Evolutionary conservation across 2,329 filamentous ascomycete species (phyloP).

Genomic region (Dendrostoma leiphaemia): DNA sequence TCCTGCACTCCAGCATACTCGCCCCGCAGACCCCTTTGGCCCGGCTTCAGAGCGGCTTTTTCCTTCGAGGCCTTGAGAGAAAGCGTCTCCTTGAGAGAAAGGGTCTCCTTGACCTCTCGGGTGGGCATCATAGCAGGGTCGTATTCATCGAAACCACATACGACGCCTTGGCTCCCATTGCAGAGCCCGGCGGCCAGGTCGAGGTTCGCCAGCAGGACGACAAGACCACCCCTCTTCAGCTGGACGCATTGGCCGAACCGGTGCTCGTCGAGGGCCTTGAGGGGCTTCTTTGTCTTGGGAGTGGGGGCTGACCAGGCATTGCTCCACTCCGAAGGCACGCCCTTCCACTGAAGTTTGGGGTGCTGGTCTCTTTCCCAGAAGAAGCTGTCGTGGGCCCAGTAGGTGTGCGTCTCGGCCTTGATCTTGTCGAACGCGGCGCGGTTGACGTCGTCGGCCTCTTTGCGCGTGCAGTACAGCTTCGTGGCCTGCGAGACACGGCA

Average conservation of each 20-base stretch:
- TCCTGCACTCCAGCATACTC: slow-evolving; percentile 36
- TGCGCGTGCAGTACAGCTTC: slow-evolving; percentile 41
- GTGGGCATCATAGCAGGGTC: slow-evolving; percentile 28
- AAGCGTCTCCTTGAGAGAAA: background rate
- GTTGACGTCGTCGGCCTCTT: slow-evolving; percentile 37
- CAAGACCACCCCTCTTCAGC: slow-evolving; percentile 50
- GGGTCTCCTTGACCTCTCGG: background rate
- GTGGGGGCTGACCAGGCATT: background rate
- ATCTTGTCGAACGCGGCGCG: slow-evolving; percentile 31
- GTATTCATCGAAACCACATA: slow-evolving; percentile 41
- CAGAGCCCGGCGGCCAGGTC: slow-evolving; percentile 38
- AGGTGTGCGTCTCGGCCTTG: slow-evolving; percentile 27
- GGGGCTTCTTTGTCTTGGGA: slow-evolving; percentile 24
- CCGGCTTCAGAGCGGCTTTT: background rate
- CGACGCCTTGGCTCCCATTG: slow-evolving; percentile 46
- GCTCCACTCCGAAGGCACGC: slow-evolving; percentile 16
- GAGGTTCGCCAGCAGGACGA: slow-evolving; percentile 52
- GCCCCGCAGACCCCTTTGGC: slow-evolving; percentile 29
- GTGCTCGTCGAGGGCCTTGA: slow-evolving; percentile 41
- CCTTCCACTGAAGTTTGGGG: slow-evolving; percentile 26
- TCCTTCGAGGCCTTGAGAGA: background rate
- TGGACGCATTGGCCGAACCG: slow-evolving; percentile 41
- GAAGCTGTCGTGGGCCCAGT: slow-evolving; percentile 40
- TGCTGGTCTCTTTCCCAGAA: slow-evolving; percentile 29
- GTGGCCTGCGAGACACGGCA: slow-evolving; percentile 41